A percentile compares a stretch with the other conserved stretches of the same genome.
These are phyloP conservation scores for Trametes coccinea DNA, from an alignment of 768 basidiomycete species.

Conservation along the genomic window DNA sequence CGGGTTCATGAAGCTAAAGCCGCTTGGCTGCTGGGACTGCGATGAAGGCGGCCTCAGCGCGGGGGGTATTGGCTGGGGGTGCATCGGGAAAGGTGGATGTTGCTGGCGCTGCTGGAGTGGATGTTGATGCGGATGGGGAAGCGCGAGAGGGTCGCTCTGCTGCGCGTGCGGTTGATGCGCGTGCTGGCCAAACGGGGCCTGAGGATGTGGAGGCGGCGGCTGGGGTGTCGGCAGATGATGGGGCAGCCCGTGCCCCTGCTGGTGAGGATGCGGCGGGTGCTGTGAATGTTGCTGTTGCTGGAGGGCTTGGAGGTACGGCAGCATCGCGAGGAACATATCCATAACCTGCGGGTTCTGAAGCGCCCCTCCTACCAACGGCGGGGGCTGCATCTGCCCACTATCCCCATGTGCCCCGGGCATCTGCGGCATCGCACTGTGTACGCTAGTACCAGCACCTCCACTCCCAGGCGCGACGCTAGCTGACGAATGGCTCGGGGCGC, in stretches of 20 bases:
- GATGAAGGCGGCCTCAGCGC: slow-evolving; percentile 4
- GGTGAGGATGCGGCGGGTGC: slow-evolving; percentile 11
- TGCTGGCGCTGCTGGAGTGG: slow-evolving; percentile 4
- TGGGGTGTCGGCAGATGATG: slow-evolving; percentile 3
- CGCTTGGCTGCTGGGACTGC: slow-evolving; percentile 12
- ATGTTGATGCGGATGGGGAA: background rate
- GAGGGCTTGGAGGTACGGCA: slow-evolving; percentile 31
- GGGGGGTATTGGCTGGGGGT: background rate
- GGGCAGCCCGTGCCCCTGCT: slow-evolving; percentile 11
- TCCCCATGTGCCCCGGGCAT: slow-evolving; percentile 2
- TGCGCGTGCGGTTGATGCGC: slow-evolving; percentile 7
- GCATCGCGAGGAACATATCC: slow-evolving; percentile 29
- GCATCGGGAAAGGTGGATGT: background rate
- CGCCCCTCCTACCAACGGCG: slow-evolving; percentile 8
- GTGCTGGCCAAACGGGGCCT: slow-evolving; percentile 8
- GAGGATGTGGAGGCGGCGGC: slow-evolving; percentile 17
- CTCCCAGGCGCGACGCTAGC: background rate
- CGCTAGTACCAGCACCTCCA: background rate
- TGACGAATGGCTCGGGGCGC: background rate
- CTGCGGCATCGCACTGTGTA: slow-evolving; percentile 5
- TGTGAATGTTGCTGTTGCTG: slow-evolving; percentile 23
- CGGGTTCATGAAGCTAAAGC: slow-evolving; percentile 8
- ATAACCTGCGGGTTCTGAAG: slow-evolving; percentile 25
- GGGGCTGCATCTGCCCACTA: slow-evolving; percentile 14
- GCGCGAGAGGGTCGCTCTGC: slow-evolving; percentile 2